phyloP scores from a whole-genome alignment of 2,329 filamentous ascomycete genomes.

The Aspergillus sergii region DNA sequence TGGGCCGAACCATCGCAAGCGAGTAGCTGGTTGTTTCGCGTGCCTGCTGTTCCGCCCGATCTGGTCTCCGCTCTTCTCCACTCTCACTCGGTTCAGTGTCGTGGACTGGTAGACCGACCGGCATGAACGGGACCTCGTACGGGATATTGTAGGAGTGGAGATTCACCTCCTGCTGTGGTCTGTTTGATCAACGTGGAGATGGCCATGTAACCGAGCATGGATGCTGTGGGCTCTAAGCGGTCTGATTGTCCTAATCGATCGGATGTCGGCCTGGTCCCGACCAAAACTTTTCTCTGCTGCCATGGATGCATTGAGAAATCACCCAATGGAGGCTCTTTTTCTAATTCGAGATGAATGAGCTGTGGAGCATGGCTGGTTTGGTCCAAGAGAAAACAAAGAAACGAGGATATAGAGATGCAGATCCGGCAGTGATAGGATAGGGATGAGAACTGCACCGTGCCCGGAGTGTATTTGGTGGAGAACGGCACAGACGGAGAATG shows the following conservation, averaged over 20 bases:
- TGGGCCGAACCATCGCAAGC: not conserved
- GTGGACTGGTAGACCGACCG: not conserved
- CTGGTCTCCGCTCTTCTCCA: conserved; percentile 4
- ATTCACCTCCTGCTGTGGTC: not conserved
- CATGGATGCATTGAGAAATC: not conserved
- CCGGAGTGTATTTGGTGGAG: not conserved
- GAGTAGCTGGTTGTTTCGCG: not conserved
- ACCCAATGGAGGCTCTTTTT: not conserved
- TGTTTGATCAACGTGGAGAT: conserved; percentile 3
- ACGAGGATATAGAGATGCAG: not conserved
- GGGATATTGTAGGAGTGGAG: not conserved
- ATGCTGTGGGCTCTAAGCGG: not conserved
- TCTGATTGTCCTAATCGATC: not conserved
- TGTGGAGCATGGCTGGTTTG: not conserved
- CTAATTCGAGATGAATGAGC: not conserved
- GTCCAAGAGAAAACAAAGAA: not conserved
- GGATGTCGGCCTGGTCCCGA: not conserved
- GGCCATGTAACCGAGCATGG: not conserved
- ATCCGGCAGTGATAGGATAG: not conserved
- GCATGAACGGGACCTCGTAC: not conserved
- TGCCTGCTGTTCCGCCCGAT: not conserved
- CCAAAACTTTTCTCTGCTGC: not conserved
- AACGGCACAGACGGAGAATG: not conserved
- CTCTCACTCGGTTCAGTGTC: not conserved
- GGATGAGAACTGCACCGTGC: not conserved